Base-by-base conservation (phyloP, 2,329 filamentous ascomycete genomes). In the Phaeoacremonium minimum region DNA sequence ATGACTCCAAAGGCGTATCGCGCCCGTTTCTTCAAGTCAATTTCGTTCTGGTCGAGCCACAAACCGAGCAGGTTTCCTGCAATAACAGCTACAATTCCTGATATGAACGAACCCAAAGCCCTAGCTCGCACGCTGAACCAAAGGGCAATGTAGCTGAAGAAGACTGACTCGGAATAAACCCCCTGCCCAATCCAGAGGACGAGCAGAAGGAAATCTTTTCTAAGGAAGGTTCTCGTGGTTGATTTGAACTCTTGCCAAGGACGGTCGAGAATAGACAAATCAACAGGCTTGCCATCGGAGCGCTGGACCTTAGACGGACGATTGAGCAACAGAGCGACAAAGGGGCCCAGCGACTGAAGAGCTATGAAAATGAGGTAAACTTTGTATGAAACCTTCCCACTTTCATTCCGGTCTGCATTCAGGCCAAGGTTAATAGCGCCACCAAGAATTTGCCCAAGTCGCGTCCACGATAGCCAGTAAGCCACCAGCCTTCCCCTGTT, bases 361-460 rank as follows among this genome's bases (percentile, higher is more conserved):
- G 77, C 80, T 39, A 88, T 86, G 49, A 88, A 88, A 15, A 85
- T 56, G 8, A 83, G 59, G 44, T 78, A 87, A 0, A 87, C 83
- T 0, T 72, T 73, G 44, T 85, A 86, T 0, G 79, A 83, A 0
- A 87, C 80, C 32, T 78, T 74, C 1, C 83, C 84, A 1, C 75
- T 76, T 35, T 71, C 51, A 41, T 71, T 64, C 0, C 72, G 64
- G 26, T 77, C 51, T 0, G 67, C 67, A 46, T 87, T 87, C 9
- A 87, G 56, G 0, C 80, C 80, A 0, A 88, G 60, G 32, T 85
- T 87, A 51, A 88, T 80, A 0, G 82, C 80, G 9, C 83, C 84
- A 3, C 84, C 84, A 0, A 87, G 58, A 12, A 87, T 80, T 52
- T 44, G 45, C 2, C 43, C 45, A n/a, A 35, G 36, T 4, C 44